Evolutionary conservation across 257 asterid genomes (phyloP), one percentile per base, ranked within the genome.

Genomic region (Penstemon barbatus): DNA sequence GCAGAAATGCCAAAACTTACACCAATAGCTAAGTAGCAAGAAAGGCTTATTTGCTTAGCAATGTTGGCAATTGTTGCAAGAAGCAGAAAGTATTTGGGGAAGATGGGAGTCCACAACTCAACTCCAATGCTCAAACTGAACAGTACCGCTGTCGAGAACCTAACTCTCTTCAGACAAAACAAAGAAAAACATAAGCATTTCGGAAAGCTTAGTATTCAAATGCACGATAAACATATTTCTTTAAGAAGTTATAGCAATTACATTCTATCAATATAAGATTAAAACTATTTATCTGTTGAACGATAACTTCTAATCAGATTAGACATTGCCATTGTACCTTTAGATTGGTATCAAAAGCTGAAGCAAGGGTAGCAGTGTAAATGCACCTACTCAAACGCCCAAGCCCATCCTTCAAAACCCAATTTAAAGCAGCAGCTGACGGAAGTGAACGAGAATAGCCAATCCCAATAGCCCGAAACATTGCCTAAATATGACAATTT

Each of bases 321-420:
- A 39, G 8, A 37, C 61, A 15, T 12, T 45, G 4, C n/a, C 37
- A 15, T 2, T 57, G 58, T 71, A 91, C 97, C 96, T 94, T 94
- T 66, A 91, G 87, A 79, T 94, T 94, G 77, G 97, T 91, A 79
- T 94, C 99, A 64, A 94, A 94, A 51, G 89, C 89, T 61, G 97
- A 94, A 68, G 99, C 99, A 66, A 94, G 83, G 71, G 80, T 82
- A 76, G 99, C 97, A 58, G 99, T 89, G 78, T 94, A 94, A 60
- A 94, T 86, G 79, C 99, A 94, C 78, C 97, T 84, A 57, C 99
- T 82, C 40, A 94, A 80, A 59, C 97, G 77, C 73, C 99, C 99
- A 49, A 94, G 95, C 51, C 97, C 99, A 75, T 94, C 99, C 80
- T 91, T 94, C 86, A 94, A 77, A 62, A 89, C 95, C 99, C 99